Evolutionary conservation across 805 yeast species (phyloP).

Genomic region (Ogataea paraovalis): DNA sequence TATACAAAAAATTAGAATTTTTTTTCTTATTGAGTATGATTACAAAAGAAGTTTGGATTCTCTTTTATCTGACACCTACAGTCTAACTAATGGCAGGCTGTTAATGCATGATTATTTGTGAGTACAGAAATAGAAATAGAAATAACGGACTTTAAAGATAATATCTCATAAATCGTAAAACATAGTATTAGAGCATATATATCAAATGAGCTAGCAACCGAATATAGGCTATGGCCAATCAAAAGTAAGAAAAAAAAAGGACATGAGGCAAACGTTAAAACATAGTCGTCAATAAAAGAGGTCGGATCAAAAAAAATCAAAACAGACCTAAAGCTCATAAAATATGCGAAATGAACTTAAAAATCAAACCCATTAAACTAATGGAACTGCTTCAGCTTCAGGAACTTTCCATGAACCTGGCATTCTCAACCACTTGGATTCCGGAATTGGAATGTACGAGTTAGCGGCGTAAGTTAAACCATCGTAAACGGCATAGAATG

Average conservation of each 20-base stretch:
- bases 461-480: conserved; percentile 31
- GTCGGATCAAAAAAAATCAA: neutral
- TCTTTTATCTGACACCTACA: no score
- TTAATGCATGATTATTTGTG: no score
- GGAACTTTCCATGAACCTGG: conserved; percentile 28
- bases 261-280: neutral
- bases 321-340: neutral
- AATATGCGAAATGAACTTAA: neutral
- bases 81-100: no score
- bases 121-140: no score
- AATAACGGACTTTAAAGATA: no score
- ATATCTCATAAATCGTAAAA: no score
- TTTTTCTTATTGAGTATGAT: no score
- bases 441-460: conserved; percentile 26
- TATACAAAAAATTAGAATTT: no score
- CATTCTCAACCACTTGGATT: conserved; percentile 29
- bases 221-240: neutral
- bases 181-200: neutral
- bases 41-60: no score
- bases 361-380: conserved; percentile 8
- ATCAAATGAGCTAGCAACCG: neutral
- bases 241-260: neutral
- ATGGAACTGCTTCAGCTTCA: conserved; percentile 13
- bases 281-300: neutral
- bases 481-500: conserved; percentile 42